Base-by-base conservation (phyloP, 345 rosid genomes). In the Eucalyptus decipiens region DNA sequence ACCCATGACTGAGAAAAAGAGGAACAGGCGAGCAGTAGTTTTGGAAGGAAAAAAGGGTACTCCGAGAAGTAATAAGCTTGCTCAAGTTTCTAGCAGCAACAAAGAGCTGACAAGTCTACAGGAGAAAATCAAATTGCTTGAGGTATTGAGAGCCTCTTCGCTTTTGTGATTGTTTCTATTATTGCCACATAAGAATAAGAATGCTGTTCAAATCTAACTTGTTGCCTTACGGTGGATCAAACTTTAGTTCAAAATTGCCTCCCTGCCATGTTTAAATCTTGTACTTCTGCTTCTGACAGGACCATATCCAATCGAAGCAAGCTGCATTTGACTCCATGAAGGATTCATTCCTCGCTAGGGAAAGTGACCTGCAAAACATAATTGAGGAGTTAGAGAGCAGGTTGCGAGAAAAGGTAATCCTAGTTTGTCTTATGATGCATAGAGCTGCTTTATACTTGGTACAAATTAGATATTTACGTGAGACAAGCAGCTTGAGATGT, bases 111-210 rank as follows among this genome's bases (percentile, higher is more conserved):
- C 56, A 15, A 76, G 86, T 69, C 88, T 88, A 28, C 86, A 85
- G 86, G 91, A 88, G 89, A 88, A 90, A 88, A 88, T 88, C 28
- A 67, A 86, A 56, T 58, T 85, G 42, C 91, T 90, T n/a, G 88
- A 90, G 89, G 89, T 90, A 86, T 47, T 21, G 54, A 34, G 62
- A 85, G 43, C 89, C 37, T 40, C 87, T 40, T 52, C 4, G 8
- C 37, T 87, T 43, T 34, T 60, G 42, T 60, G 52, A 26, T 58
- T 13, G 28, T 54, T 40, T 60, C 51, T 10, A 26, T 60, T 87
- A 54, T 43, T 37, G 49, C 40, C 8, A 24, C 24, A 13, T 86
- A 21, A 40, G 28, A 40, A 37, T 26, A 49, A n/a, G 58, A 86
- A 49, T 49, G 16, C 87, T 47, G 37, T 86, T 86, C 17, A 9